A percentile compares a stretch with the other conserved stretches of the same genome.
Conservation (phyloP, 805 yeast genomes). For the Hanseniaspora pseudoguilliermondii region DNA sequence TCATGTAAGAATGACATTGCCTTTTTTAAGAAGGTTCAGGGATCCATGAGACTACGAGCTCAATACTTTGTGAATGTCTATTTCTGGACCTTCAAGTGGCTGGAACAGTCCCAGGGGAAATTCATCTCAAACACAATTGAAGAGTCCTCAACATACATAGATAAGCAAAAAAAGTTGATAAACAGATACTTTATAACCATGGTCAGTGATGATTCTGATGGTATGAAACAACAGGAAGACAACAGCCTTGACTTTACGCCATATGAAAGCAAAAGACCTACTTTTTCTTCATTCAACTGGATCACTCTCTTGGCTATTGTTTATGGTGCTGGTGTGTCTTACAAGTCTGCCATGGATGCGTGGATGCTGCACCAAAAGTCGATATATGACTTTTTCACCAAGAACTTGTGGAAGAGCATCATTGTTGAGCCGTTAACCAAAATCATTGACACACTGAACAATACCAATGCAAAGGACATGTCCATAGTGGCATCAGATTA, state of each 20-base stretch:
- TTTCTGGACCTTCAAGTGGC: constrained; percentile 7
- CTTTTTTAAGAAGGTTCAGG: constrained; percentile 1
- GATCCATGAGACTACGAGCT: background rate
- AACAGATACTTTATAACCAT: background rate
- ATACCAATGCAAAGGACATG: constrained; percentile 2
- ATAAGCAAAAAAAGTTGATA: background rate
- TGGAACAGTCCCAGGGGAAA: background rate
- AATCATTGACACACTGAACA: constrained; percentile 1
- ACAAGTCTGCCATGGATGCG: background rate
- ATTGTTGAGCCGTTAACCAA: constrained; percentile 5
- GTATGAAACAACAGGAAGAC: background rate
- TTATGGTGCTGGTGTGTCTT: background rate
- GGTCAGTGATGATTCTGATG: background rate
- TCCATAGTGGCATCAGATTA: constrained; percentile 7
- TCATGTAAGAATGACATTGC: background rate
- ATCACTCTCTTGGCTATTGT: background rate
- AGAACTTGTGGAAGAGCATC: constrained; percentile 7
- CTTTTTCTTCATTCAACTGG: constrained; percentile 7
- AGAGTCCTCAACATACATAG: background rate
- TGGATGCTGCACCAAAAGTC: constrained; percentile 1
- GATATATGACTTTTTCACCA: constrained; percentile 1
- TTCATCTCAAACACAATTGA: background rate
- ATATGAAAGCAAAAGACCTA: background rate
- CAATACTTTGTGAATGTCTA: constrained; percentile 9
- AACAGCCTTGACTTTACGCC: background rate